Percentiles rank a stretch among this genome's conserved stretches.
phyloP scores from a whole-genome alignment of 2,329 filamentous ascomycete genomes.

The Aspergillus piperis region DNA sequence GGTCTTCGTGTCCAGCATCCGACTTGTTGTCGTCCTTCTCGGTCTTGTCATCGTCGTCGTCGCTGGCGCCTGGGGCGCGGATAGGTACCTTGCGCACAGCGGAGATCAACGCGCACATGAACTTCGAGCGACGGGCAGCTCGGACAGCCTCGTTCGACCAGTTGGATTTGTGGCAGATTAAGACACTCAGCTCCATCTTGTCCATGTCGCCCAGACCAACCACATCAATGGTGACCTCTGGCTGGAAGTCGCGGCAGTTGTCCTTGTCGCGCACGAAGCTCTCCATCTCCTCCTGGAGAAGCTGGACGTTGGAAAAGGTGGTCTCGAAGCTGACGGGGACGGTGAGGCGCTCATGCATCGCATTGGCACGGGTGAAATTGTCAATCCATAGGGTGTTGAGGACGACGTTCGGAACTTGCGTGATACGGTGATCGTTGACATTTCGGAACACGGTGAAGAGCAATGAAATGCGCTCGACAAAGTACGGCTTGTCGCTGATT shows the following conservation, averaged over 20 bases:
- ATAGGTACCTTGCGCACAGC: slow-evolving; percentile 88
- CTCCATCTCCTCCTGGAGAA: slow-evolving; percentile 81
- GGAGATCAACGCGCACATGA: slow-evolving; percentile 89
- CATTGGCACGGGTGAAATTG: slow-evolving; percentile 85
- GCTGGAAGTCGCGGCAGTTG: slow-evolving; percentile 88
- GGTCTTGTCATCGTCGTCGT: slow-evolving; percentile 59
- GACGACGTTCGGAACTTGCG: slow-evolving; percentile 84
- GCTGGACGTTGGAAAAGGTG: slow-evolving; percentile 82
- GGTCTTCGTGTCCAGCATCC: slow-evolving; percentile 9
- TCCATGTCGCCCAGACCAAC: slow-evolving; percentile 79
- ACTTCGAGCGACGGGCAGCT: slow-evolving; percentile 82
- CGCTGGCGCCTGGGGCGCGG: slow-evolving; percentile 71
- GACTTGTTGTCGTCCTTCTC: slow-evolving; percentile 61
- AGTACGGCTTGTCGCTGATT: slow-evolving; percentile 66
- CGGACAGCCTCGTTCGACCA: slow-evolving; percentile 86
- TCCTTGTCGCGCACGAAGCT: slow-evolving; percentile 79
- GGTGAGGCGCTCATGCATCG: slow-evolving; percentile 83
- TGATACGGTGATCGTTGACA: slow-evolving; percentile 76
- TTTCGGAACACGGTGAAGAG: slow-evolving; percentile 90
- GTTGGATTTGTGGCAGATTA: slow-evolving; percentile 90
- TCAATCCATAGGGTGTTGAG: slow-evolving; percentile 94
- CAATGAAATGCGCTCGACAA: slow-evolving; percentile 92
- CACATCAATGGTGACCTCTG: slow-evolving; percentile 77
- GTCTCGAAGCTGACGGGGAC: slow-evolving; percentile 85
- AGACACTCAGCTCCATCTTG: slow-evolving; percentile 79